phyloP scores from a whole-genome alignment of 2,329 filamentous ascomycete genomes.

The Dryadomyces quercivorus region DNA sequence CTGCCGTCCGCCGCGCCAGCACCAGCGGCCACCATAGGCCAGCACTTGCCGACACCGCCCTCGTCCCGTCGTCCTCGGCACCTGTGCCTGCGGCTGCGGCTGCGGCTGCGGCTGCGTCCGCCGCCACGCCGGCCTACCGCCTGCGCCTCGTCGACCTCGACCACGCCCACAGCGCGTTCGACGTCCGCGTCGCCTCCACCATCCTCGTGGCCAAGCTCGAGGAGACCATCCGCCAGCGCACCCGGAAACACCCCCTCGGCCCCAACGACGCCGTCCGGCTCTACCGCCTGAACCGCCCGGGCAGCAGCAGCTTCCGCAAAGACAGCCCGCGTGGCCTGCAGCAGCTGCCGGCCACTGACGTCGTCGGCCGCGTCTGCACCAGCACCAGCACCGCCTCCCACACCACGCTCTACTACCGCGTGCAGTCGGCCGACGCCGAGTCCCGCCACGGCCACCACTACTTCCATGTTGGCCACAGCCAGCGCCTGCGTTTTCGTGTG shows the following conservation, averaged over 20 bases:
- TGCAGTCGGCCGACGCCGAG: neutral
- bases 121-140: neutral
- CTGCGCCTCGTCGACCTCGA: neutral
- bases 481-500: neutral
- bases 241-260: neutral
- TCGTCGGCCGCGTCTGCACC: neutral
- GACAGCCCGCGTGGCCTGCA: neutral
- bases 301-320: neutral
- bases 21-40: no score
- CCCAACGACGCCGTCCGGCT: neutral
- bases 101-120: no score
- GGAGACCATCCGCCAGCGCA: neutral
- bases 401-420: constrained; percentile 1
- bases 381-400: neutral
- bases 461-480: neutral
- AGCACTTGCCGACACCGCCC: no score
- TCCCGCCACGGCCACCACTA: neutral
- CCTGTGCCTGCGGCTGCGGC: no score
- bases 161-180: neutral
- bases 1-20: neutral
- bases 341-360: neutral
- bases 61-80: no score
- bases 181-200: neutral
- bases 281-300: neutral
- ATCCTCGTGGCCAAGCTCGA: neutral